Base-by-base conservation (phyloP, 2,329 filamentous ascomycete genomes). In the Aphanocladium album region DNA sequence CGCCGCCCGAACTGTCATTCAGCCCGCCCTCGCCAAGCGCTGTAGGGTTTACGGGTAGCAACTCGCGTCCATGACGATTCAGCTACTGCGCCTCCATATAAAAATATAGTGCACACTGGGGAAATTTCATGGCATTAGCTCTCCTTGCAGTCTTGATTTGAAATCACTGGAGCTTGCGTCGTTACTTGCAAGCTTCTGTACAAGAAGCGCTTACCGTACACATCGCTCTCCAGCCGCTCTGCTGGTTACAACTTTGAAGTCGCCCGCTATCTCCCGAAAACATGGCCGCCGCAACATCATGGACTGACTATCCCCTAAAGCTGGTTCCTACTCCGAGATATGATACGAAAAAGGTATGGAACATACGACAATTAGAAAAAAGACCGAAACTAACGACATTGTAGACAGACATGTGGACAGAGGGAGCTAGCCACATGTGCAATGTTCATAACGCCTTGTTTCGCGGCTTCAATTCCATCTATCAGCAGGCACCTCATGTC, bases 401-500 rank as follows among this genome's bases (percentile, higher is more conserved):
- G 5, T 16, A 74, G 70, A 63, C 66, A 5, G 70, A 73, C 64
- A 60, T 67, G 33, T 71, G 71, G 52, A 63, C 65, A 51, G 52
- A 64, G 2, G 37, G 65, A 37, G 72, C 71, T 30, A 67, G 65
- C 3, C 69, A 70, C 23, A 73, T 75, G 73, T 68, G 65, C 9
- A 23, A 60, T 12, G 66, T 71, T 21, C 72, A 75, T 65, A 74
- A 74, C 65, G 61, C 72, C 60, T 72, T 37, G 50, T 64, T 71
- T 55, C 70, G 71, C 49, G 70, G 70, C 9, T 65, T 74, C 45
- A 75, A 74, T 64, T 67, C 68, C 37, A 71, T 73, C 52, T 70
- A 72, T 60, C 66, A 72, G 14, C 73, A 76, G 60, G 71, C 72
- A 0, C 70, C 69, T 2, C 64, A 74, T 62, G 63, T 76, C 46